Evolutionary conservation across 768 basidiomycete species (phyloP).

Genomic region (Austroboletus eburneus): DNA sequence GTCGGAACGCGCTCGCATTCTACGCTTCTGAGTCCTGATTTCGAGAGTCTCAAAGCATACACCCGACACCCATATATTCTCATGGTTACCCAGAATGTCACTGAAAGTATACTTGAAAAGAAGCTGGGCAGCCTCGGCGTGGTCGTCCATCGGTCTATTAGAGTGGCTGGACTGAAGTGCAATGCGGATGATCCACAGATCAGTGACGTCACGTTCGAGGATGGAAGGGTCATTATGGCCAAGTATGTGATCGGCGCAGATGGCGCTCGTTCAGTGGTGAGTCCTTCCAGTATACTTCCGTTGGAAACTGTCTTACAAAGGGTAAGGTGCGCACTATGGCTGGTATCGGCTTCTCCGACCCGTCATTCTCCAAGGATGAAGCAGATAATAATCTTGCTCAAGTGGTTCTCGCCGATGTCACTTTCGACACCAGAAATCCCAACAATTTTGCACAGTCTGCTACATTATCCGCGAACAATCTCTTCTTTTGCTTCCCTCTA

Average conservation of each 20-base stretch:
- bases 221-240: conserved; percentile 26
- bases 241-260: not conserved
- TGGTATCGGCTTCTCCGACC: conserved; percentile 26
- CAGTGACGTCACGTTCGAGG: conserved; percentile 41
- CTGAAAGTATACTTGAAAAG: conserved; percentile 33
- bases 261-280: not conserved
- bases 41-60: conserved; percentile 33
- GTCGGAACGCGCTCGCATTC: not conserved
- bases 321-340: not conserved
- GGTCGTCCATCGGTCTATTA: conserved; percentile 34
- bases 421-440: conserved; percentile 1
- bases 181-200: conserved; percentile 24
- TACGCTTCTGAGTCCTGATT: conserved; percentile 27
- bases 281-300: not conserved
- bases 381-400: conserved; percentile 29
- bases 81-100: conserved; percentile 33
- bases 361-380: conserved; percentile 28
- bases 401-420: conserved; percentile 44
- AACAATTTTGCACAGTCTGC: not conserved
- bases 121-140: conserved; percentile 19
- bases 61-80: conserved; percentile 35
- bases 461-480: conserved; percentile 17
- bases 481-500: conserved; percentile 36
- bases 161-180: conserved; percentile 34
- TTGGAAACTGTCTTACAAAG: not conserved